A percentile compares a stretch with the other conserved stretches of the same genome.
These are phyloP conservation scores for Coemansia sp. DNA, from an alignment of 192 early-diverging fungal genomes.

Conservation along the genomic window DNA sequence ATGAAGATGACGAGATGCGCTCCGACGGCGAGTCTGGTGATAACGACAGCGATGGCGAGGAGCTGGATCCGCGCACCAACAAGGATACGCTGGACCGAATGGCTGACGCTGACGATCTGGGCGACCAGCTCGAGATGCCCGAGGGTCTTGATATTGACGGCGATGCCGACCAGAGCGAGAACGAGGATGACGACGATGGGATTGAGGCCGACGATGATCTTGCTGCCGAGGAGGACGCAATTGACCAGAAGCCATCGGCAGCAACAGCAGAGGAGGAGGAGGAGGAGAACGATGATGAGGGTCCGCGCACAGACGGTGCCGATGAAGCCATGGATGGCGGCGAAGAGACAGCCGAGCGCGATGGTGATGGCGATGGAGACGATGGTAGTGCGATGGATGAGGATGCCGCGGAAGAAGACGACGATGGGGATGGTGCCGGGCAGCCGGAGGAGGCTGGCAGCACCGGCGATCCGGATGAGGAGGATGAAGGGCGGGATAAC, in stretches of 20 bases:
- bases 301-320: slow-evolving; percentile 11
- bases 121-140: slow-evolving; percentile 59
- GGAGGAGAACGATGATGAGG: slow-evolving; percentile 48
- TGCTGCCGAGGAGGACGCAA: slow-evolving; percentile 56
- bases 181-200: slow-evolving; percentile 54
- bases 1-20: slow-evolving; percentile 36
- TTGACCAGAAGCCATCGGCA: slow-evolving; percentile 30
- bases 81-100: slow-evolving; percentile 51
- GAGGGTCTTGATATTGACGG: slow-evolving; percentile 63
- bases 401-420: slow-evolving; percentile 15
- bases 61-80: slow-evolving; percentile 56
- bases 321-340: slow-evolving; percentile 22
- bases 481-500: slow-evolving; percentile 22
- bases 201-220: slow-evolving; percentile 37
- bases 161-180: slow-evolving; percentile 34
- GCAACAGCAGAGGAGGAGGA: slow-evolving; percentile 11
- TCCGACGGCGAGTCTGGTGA: slow-evolving; percentile 47
- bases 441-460: slow-evolving; percentile 42
- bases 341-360: slow-evolving; percentile 31
- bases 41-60: slow-evolving; percentile 52
- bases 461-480: slow-evolving; percentile 28
- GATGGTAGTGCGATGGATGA: slow-evolving; percentile 7
- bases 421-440: slow-evolving; percentile 49
- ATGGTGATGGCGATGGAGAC: slow-evolving; percentile 9
- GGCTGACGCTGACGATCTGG: slow-evolving; percentile 56